A percentile compares a stretch with the other conserved stretches of the same genome.
phyloP scores from a whole-genome alignment of 345 rosid species.

The Eucalyptus sp. region DNA sequence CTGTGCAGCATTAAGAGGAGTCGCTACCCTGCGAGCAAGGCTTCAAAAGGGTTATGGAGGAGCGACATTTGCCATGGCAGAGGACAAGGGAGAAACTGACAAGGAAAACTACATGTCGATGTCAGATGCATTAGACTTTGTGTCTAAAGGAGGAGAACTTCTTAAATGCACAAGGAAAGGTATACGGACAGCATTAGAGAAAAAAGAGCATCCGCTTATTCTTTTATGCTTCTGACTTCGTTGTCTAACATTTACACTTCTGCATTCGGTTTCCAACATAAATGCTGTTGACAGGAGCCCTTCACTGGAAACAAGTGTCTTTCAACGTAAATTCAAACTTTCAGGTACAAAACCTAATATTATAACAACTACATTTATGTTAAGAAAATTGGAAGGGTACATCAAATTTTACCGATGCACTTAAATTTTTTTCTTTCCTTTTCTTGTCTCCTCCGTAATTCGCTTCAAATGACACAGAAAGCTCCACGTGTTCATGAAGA shows the following conservation, averaged over 20 bases:
- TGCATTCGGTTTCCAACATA: neutral
- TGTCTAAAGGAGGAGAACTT: constrained; percentile 74
- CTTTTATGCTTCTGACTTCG: neutral
- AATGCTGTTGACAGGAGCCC: constrained; percentile 38
- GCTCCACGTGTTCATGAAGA: neutral
- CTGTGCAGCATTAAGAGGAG: constrained; percentile 68
- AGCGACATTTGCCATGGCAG: constrained; percentile 17
- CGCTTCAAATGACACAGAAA: neutral
- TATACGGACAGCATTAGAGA: neutral
- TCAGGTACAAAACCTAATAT: constrained; percentile 40
- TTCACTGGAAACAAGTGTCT: constrained; percentile 91
- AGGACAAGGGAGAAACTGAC: constrained; percentile 36
- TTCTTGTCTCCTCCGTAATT: neutral
- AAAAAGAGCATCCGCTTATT: neutral
- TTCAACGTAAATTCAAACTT: constrained; percentile 62
- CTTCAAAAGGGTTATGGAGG: constrained; percentile 49
- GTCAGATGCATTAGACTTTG: constrained; percentile 49
- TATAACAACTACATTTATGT: neutral
- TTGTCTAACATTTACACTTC: neutral
- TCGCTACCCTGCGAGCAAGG: constrained; percentile 62
- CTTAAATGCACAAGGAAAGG: constrained; percentile 96
- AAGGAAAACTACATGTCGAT: constrained; percentile 33
- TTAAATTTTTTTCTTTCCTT: neutral
- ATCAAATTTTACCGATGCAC: neutral
- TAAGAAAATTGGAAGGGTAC: neutral